Conservation (phyloP, 73 alveolate species). For the Paraurostyla sp. region DNA sequence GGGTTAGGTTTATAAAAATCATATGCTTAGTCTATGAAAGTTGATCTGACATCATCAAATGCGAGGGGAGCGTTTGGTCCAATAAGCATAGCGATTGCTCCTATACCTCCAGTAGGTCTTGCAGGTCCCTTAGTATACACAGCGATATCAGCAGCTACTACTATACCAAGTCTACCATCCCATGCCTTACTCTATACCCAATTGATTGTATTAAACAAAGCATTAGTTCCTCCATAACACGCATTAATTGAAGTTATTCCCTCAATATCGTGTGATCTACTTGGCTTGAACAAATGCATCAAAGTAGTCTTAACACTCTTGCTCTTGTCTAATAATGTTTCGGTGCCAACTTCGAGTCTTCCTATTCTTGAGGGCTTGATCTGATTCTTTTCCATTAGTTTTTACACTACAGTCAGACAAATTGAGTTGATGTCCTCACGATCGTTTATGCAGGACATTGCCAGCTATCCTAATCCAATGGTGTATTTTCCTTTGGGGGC, state of each 20-base stretch:
- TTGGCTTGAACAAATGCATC: constrained; percentile 92
- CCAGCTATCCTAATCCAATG: constrained; percentile 95
- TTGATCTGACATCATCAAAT: constrained; percentile 88
- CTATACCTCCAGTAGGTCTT: constrained; percentile 99
- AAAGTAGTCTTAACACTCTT: constrained; percentile 96
- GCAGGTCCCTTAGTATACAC: constrained; percentile 98
- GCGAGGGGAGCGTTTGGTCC: constrained; percentile 95
- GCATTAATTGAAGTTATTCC: constrained; percentile 98
- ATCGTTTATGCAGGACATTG: constrained; percentile 94
- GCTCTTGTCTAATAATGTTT: constrained; percentile 96
- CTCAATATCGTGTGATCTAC: constrained; percentile 92
- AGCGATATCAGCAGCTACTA: constrained; percentile 97
- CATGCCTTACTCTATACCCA: constrained; percentile 95
- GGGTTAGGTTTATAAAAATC: constrained; percentile 98
- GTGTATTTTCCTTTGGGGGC: constrained; percentile 97
- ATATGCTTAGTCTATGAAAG: constrained; percentile 93
- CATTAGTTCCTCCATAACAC: constrained; percentile 99
- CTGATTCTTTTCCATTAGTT: constrained; percentile 88
- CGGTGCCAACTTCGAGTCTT: constrained; percentile 99
- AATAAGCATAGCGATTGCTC: constrained; percentile 94
- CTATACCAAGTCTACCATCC: constrained; percentile 98
- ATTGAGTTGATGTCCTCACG: constrained; percentile 98
- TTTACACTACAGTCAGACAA: constrained; percentile 89
- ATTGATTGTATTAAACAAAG: constrained; percentile 95
- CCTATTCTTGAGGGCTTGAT: constrained; percentile 91